Conservation (phyloP, 179 eudicot species). For the Silene coronaria region DNA sequence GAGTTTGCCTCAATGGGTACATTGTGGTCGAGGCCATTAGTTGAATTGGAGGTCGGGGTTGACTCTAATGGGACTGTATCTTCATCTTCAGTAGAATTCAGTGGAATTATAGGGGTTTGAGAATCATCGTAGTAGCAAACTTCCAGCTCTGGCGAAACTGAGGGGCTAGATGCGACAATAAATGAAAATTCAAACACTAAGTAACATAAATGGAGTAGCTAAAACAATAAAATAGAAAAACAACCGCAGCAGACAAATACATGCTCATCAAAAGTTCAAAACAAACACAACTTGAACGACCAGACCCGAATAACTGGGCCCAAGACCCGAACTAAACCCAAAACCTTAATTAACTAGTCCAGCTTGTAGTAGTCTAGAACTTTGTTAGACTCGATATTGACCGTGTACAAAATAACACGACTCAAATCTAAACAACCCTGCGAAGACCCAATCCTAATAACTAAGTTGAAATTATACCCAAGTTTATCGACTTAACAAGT, state of each 20-base stretch:
- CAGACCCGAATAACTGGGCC: neutral
- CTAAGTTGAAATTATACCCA: neutral
- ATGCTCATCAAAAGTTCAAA: neutral
- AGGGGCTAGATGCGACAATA: constrained; percentile 35
- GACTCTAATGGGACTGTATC: constrained; percentile 18
- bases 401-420: neutral
- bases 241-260: neutral
- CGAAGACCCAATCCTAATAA: neutral
- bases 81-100: constrained; percentile 51
- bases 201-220: neutral
- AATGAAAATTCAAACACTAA: constrained; percentile 4
- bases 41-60: constrained; percentile 8
- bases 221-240: neutral
- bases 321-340: neutral
- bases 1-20: constrained; percentile 17
- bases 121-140: constrained; percentile 33
- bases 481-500: neutral
- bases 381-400: constrained; percentile 1
- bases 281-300: too few relatives aligned
- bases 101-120: constrained; percentile 40
- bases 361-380: neutral
- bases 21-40: constrained; percentile 2
- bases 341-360: neutral
- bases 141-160: constrained; percentile 25
- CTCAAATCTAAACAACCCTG: neutral